phyloP scores from a whole-genome alignment of 1,284 basidiomycete genomes.

The Ceratobasidium sp. region DNA sequence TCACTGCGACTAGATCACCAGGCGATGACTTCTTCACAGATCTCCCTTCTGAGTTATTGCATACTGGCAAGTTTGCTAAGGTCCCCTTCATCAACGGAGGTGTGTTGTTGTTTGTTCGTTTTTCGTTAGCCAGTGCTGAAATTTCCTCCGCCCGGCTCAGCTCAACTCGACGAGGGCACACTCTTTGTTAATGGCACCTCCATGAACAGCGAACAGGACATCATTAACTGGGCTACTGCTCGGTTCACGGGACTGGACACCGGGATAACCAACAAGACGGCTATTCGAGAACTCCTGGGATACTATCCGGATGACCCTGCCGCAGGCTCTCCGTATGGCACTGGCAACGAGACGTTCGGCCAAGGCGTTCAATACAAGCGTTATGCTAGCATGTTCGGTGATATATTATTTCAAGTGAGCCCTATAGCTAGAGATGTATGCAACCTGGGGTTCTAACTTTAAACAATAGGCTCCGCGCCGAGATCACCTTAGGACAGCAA shows the following conservation, averaged over 20 bases:
- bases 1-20: constrained; percentile 46
- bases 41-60: constrained; percentile 52
- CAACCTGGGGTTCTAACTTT: no score
- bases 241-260: not conserved
- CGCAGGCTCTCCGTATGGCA: constrained; percentile 38
- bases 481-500: constrained; percentile 12
- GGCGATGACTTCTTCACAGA: constrained; percentile 55
- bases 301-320: constrained; percentile 38
- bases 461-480: not conserved
- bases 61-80: constrained; percentile 52
- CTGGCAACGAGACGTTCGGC: constrained; percentile 25
- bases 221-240: constrained; percentile 23
- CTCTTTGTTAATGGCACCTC: constrained; percentile 11
- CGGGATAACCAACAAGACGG: not conserved
- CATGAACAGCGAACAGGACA: constrained; percentile 9
- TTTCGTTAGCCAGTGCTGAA: not conserved
- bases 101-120: constrained; percentile 19
- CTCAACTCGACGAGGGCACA: constrained; percentile 43
- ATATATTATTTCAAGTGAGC: constrained; percentile 24
- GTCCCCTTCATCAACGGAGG: constrained; percentile 57
- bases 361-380: constrained; percentile 39
- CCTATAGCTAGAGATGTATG: no score
- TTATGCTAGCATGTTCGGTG: constrained; percentile 21
- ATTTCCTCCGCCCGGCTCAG: not conserved
- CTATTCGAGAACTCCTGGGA: not conserved